phyloP scores from a whole-genome alignment of 331 rosid genomes.

The Malus hybrid region DNA sequence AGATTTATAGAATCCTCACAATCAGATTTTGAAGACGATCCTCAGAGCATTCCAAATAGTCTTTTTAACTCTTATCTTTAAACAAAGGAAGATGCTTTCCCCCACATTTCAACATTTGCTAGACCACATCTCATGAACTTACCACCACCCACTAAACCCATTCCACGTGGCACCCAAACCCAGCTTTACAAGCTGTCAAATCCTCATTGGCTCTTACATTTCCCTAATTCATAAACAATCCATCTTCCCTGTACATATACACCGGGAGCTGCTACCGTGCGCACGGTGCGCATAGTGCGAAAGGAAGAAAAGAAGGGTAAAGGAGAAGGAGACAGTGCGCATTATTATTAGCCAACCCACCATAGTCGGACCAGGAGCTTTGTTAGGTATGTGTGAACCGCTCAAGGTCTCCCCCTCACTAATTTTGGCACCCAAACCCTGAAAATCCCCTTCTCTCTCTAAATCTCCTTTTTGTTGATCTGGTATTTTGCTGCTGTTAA shows the following conservation, averaged over 20 bases:
- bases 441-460: constrained; percentile 19
- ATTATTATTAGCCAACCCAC: constrained; percentile 20
- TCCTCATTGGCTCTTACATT: not conserved
- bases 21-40: rapidly evolving
- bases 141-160: not conserved
- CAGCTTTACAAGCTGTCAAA: not conserved
- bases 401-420: constrained; percentile 16
- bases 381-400: constrained; percentile 23
- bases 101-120: not conserved
- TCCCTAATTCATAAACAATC: no score
- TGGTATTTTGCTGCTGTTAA: constrained; percentile 14
- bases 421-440: not conserved
- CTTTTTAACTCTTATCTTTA: no score
- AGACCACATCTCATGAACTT: not conserved
- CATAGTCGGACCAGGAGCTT: constrained; percentile 26
- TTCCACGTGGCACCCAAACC: not conserved
- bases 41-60: no score
- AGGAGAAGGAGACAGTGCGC: constrained; percentile 16
- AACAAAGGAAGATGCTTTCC: no score
- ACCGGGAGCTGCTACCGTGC: constrained; percentile 25
- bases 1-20: rapidly evolving
- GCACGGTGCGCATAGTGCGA: constrained; percentile 3
- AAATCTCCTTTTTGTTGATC: constrained; percentile 22
- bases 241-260: not conserved
- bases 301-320: not conserved